A percentile compares a stretch with the other conserved stretches of the same genome.
Evolutionary conservation across 208 protist species (phyloP).

Genomic region (Spongospora subterranea): DNA sequence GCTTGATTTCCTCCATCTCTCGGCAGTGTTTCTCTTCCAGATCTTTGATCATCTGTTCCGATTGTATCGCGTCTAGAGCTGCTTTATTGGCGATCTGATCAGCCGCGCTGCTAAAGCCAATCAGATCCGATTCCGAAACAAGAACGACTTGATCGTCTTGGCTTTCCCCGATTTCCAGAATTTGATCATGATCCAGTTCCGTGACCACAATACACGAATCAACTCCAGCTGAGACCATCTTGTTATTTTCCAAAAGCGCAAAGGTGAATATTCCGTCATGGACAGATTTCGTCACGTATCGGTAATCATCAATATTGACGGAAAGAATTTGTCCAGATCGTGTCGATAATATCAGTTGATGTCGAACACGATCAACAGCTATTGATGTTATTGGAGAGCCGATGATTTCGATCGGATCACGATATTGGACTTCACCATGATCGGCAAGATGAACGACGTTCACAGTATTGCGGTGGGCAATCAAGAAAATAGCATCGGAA

Average conservation of each 20-base stretch:
- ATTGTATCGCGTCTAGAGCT: not conserved
- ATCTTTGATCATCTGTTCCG: not conserved
- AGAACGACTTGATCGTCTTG: not conserved
- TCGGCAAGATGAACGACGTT: too few relatives aligned
- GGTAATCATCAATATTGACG: not conserved
- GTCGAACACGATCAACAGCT: not conserved
- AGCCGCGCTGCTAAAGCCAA: not conserved
- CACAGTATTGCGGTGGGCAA: too few relatives aligned
- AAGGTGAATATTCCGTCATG: not conserved
- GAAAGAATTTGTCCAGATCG: not conserved
- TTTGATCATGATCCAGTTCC: not conserved
- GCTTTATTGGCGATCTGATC: not conserved
- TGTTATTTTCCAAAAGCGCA: not conserved
- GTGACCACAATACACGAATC: not conserved
- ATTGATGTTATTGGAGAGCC: not conserved
- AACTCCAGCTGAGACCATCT: not conserved
- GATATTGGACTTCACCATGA: too few relatives aligned
- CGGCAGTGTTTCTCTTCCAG: not conserved
- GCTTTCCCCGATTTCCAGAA: not conserved
- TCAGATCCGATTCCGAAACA: not conserved
- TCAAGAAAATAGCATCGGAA: too few relatives aligned
- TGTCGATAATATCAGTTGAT: not conserved
- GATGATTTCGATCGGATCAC: not conserved
- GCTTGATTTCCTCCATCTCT: not conserved
- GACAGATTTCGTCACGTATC: not conserved